Percentiles rank a stretch among this genome's conserved stretches.
Conservation (phyloP, 805 yeast genomes). For the Saccharomycopsis babjevae region DNA sequence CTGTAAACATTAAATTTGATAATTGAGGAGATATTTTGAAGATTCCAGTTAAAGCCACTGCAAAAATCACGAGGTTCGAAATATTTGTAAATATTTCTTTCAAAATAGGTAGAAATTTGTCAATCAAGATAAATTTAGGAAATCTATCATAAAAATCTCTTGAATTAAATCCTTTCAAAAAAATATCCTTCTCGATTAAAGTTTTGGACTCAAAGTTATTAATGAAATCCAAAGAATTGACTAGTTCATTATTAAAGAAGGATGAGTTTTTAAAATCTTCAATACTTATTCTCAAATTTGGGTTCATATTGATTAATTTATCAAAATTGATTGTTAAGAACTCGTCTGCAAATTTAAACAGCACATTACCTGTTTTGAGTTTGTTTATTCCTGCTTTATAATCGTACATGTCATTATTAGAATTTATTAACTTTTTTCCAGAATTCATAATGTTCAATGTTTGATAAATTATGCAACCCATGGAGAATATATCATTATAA, state of each 20-base stretch:
- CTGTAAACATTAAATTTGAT: slow-evolving; percentile 74
- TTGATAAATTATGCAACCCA: slow-evolving; percentile 68
- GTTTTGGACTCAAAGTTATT: slow-evolving; percentile 77
- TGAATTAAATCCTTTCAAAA: slow-evolving; percentile 52
- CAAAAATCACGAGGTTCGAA: slow-evolving; percentile 29
- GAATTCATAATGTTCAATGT: slow-evolving; percentile 38
- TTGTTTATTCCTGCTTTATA: slow-evolving; percentile 47
- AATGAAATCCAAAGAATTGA: slow-evolving; percentile 68
- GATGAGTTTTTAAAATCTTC: slow-evolving; percentile 61
- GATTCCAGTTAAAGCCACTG: slow-evolving; percentile 42
- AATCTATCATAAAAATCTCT: slow-evolving; percentile 40
- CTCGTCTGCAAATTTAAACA: slow-evolving; percentile 40
- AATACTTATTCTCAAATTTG: slow-evolving; percentile 48
- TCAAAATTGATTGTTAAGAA: slow-evolving; percentile 39
- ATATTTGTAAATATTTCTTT: slow-evolving; percentile 28
- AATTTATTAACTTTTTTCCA: slow-evolving; percentile 28
- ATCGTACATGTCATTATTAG: slow-evolving; percentile 47
- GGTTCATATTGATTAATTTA: slow-evolving; percentile 44
- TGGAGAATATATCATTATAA: slow-evolving; percentile 72
- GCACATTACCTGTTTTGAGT: slow-evolving; percentile 37
- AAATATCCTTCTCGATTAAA: slow-evolving; percentile 53
- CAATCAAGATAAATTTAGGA: slow-evolving; percentile 46
- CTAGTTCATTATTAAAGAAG: slow-evolving; percentile 73
- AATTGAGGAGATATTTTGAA: slow-evolving; percentile 53
- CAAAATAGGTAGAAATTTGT: slow-evolving; percentile 67